Evolutionary conservation across 1,284 basidiomycete species (phyloP).

Genomic region (Ceratobasidium sp.): DNA sequence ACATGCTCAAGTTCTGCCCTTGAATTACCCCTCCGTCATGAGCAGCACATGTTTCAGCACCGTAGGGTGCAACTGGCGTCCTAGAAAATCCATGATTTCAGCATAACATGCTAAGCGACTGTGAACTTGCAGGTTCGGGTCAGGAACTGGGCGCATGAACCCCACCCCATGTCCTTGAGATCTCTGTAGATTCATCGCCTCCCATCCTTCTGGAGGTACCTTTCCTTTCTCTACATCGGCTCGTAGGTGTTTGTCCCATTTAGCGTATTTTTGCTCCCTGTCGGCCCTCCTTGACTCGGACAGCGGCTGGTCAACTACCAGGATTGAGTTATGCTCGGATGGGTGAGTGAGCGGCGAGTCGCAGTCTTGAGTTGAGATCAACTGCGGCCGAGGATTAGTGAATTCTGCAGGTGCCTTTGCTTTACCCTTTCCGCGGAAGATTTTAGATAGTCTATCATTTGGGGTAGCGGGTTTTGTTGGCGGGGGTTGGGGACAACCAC

Average conservation of each 20-base stretch:
- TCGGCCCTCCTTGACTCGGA: background rate
- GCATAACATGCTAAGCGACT: too few species aligned
- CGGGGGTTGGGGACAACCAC: constrained; percentile 40
- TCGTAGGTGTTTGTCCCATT: constrained; percentile 15
- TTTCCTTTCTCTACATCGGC: constrained; percentile 4
- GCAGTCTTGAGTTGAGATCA: constrained; percentile 37
- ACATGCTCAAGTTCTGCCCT: background rate
- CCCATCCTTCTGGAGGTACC: constrained; percentile 18
- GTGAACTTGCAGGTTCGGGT: constrained; percentile 19
- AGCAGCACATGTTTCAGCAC: constrained; percentile 27
- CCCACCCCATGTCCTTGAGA: constrained; percentile 10
- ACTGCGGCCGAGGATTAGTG: constrained; percentile 39
- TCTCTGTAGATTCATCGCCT: constrained; percentile 11
- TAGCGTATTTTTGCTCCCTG: background rate
- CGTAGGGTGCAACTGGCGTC: constrained; percentile 18
- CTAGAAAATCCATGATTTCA: background rate
- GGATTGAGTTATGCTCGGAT: constrained; percentile 44
- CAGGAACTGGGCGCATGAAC: constrained; percentile 16
- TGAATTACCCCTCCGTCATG: constrained; percentile 25
- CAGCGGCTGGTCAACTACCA: constrained; percentile 35
- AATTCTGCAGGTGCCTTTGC: constrained; percentile 4
- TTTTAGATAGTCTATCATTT: background rate
- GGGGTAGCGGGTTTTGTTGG: constrained; percentile 10
- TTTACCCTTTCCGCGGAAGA: constrained; percentile 33
- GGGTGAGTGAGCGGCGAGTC: constrained; percentile 45